phyloP scores from a whole-genome alignment of 768 basidiomycete genomes.

The Suillus clintonianus region DNA sequence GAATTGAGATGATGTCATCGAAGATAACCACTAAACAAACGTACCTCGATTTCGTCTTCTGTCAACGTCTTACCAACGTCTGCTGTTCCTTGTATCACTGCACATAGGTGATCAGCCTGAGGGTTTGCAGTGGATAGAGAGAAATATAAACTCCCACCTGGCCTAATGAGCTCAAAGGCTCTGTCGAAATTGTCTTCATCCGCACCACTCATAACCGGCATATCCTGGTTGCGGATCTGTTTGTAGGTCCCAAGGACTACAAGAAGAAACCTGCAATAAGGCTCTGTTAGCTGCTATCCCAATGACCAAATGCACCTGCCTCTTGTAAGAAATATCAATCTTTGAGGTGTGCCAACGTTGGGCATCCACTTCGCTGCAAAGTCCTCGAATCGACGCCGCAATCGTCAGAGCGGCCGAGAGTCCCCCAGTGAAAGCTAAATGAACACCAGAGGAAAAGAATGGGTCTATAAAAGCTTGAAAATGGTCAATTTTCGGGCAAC shows the following conservation, averaged over 20 bases:
- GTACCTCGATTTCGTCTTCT: constrained; percentile 12
- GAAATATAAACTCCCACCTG: constrained; percentile 40
- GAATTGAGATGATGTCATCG: background rate
- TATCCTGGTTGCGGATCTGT: constrained; percentile 62
- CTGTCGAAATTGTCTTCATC: constrained; percentile 71
- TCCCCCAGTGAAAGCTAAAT: constrained; percentile 61
- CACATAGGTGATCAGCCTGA: background rate
- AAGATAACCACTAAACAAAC: background rate
- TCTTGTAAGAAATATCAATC: constrained; percentile 58
- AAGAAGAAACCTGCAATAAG: constrained; percentile 46
- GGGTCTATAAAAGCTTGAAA: constrained; percentile 60
- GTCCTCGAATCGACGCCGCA: constrained; percentile 53
- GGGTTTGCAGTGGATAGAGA: background rate
- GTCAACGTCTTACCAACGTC: constrained; percentile 17
- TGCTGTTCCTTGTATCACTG: constrained; percentile 21
- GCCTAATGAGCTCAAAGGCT: constrained; percentile 63
- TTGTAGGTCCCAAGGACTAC: constrained; percentile 74
- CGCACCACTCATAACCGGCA: constrained; percentile 58
- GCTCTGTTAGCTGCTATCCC: too few relatives aligned
- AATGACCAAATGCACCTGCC: constrained; percentile 31
- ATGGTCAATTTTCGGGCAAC: too few relatives aligned
- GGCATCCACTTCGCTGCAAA: constrained; percentile 50
- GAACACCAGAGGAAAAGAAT: constrained; percentile 66
- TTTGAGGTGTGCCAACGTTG: constrained; percentile 57
- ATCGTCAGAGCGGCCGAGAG: constrained; percentile 62